Evolutionary conservation across 225 moss, liverwort and hornwort genomes (phyloP).

Genomic region (Physcomitrellopsis africana): DNA sequence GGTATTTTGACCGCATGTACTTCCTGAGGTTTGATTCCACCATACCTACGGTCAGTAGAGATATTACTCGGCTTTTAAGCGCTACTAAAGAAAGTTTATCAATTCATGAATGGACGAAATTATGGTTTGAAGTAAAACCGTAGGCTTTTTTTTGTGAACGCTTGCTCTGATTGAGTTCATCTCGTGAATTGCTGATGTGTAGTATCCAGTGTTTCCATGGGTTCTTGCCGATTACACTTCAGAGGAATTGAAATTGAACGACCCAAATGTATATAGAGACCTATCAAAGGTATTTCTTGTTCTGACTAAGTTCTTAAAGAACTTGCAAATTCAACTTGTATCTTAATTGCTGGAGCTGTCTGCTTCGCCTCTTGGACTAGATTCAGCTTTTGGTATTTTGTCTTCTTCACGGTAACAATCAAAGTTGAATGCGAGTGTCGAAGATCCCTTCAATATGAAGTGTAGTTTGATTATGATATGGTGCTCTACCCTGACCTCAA

Average conservation of each 20-base stretch:
- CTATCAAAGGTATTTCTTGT: slow-evolving; percentile 72
- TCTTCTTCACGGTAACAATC: not conserved
- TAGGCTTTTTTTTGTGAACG: not conserved
- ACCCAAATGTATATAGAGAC: slow-evolving; percentile 74
- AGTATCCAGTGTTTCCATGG: slow-evolving; percentile 98
- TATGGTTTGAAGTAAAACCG: not conserved
- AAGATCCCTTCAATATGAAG: slow-evolving; percentile 6
- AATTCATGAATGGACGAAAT: slow-evolving; percentile 5
- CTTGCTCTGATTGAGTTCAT: slow-evolving; percentile 15
- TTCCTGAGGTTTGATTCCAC: slow-evolving; percentile 2
- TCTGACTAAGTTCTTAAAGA: not conserved
- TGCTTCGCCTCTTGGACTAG: not conserved
- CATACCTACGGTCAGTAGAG: not conserved
- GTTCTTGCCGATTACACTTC: slow-evolving; percentile 85
- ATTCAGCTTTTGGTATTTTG: not conserved
- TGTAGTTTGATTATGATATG: slow-evolving; percentile 6
- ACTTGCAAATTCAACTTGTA: not conserved
- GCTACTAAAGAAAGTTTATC: not conserved
- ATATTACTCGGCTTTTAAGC: not conserved
- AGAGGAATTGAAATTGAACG: slow-evolving; percentile 68
- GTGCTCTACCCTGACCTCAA: slow-evolving; percentile 15
- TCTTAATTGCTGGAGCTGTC: not conserved
- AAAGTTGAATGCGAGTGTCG: slow-evolving; percentile 1
- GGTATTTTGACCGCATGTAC: slow-evolving; percentile 44
- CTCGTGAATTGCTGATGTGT: slow-evolving; percentile 32